A percentile compares a stretch with the other conserved stretches of the same genome.
phyloP scores from a whole-genome alignment of 2,329 filamentous ascomycete genomes.

The Coniochaeta sp. region DNA sequence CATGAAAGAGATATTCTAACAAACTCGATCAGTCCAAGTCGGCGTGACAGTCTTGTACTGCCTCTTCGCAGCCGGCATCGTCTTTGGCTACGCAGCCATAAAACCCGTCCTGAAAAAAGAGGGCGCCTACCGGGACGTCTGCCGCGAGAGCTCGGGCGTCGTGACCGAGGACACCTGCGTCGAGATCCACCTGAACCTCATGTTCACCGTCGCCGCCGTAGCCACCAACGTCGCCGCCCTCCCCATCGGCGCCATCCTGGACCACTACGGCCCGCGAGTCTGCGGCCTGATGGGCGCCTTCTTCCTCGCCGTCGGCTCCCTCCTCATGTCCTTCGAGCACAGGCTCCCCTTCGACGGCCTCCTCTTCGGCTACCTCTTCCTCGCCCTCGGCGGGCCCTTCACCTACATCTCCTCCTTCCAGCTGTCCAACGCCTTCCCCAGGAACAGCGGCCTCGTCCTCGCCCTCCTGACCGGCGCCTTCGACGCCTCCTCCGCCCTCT shows the following conservation, averaged over 20 bases:
- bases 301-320: constrained; percentile 61
- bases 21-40: constrained; percentile 24
- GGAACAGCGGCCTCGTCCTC: constrained; percentile 69
- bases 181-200: constrained; percentile 68
- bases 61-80: constrained; percentile 62
- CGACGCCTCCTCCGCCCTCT: constrained; percentile 73
- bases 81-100: constrained; percentile 79
- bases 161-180: constrained; percentile 32
- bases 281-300: constrained; percentile 65
- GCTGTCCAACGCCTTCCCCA: constrained; percentile 75
- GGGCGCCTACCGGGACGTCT: constrained; percentile 61
- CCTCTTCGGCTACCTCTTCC: constrained; percentile 64
- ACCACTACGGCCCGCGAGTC: constrained; percentile 71
- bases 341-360: constrained; percentile 65
- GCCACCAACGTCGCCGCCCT: constrained; percentile 82
- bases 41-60: constrained; percentile 29
- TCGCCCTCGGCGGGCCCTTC: constrained; percentile 73
- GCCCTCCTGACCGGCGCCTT: constrained; percentile 76
- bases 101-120: constrained; percentile 73
- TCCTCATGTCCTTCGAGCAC: constrained; percentile 63
- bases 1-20: not conserved
- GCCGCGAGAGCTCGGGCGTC: constrained; percentile 25
- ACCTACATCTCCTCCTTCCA: constrained; percentile 80
- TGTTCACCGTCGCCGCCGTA: constrained; percentile 88
- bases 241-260: constrained; percentile 77